Evolutionary conservation across 2,329 filamentous ascomycete genomes (phyloP).

Genomic region (Reticulascus tulasneorum): DNA sequence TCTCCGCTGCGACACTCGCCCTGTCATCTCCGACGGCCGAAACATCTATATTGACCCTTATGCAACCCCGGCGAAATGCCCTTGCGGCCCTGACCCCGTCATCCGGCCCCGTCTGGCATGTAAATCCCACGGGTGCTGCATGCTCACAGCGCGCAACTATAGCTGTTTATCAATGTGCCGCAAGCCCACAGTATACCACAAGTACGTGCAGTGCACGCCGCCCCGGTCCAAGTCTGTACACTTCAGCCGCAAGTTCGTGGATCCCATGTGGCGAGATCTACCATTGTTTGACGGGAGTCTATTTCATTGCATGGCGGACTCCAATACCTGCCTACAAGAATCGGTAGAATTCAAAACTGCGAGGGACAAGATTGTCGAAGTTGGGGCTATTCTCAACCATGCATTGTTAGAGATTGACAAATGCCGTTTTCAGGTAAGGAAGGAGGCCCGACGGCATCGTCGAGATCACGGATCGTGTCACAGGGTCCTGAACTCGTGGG

Average conservation of each 20-base stretch:
- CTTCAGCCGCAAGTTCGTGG: background rate
- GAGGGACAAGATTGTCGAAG: conserved; percentile 6
- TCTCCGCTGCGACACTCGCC: conserved; percentile 23
- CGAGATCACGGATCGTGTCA: conserved; percentile 2
- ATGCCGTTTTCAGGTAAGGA: conserved; percentile 1
- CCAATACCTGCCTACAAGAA: conserved; percentile 4
- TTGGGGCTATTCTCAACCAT: conserved; percentile 6
- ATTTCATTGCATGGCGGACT: too few species aligned
- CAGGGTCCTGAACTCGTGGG: background rate
- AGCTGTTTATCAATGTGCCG: conserved; percentile 13
- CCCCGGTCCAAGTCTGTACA: background rate
- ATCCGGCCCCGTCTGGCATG: background rate
- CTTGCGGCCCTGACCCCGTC: conserved; percentile 9
- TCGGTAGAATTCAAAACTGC: conserved; percentile 3
- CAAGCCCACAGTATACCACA: conserved; percentile 4
- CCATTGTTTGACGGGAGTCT: conserved; percentile 8
- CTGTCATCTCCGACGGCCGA: conserved; percentile 20
- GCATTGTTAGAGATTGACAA: conserved; percentile 4
- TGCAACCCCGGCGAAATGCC: conserved; percentile 14
- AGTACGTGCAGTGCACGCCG: background rate
- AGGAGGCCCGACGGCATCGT: conserved; percentile 1
- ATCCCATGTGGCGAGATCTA: conserved; percentile 1
- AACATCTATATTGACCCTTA: conserved; percentile 21
- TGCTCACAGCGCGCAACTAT: conserved; percentile 10
- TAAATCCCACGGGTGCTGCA: conserved; percentile 23